Percentiles rank a stretch among this genome's conserved stretches.
These are phyloP conservation scores for Pythium scleroteichum DNA, from an alignment of 352 stramenopile genomes.

Conservation along the genomic window DNA sequence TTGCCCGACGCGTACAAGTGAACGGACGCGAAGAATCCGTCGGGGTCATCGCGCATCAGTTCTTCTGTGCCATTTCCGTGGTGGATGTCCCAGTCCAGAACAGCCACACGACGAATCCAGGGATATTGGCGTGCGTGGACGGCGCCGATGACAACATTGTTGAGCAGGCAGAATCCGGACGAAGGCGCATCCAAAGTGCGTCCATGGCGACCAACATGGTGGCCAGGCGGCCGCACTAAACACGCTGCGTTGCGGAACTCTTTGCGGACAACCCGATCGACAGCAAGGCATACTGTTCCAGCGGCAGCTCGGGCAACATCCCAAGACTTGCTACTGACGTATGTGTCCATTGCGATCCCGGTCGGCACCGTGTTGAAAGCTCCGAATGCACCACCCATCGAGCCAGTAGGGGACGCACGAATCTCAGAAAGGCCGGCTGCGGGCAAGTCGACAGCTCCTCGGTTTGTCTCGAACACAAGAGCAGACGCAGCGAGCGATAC, in stretches of 20 bases:
- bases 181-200: conserved; percentile 70
- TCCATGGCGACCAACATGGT: conserved; percentile 89
- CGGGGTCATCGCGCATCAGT: conserved; percentile 75
- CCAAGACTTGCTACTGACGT: conserved; percentile 85
- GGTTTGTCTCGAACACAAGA: conserved; percentile 82
- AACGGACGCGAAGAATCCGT: conserved; percentile 84
- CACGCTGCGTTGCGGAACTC: conserved; percentile 85
- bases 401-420: conserved; percentile 39
- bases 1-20: conserved; percentile 73
- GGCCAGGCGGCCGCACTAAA: conserved; percentile 89
- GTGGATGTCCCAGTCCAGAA: conserved; percentile 99
- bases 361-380: conserved; percentile 66
- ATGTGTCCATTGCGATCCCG: conserved; percentile 78
- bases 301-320: conserved; percentile 78
- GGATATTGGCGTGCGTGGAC: conserved; percentile 94
- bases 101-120: conserved; percentile 92
- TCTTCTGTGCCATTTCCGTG: conserved; percentile 98
- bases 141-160: conserved; percentile 98
- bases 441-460: conserved; percentile 50
- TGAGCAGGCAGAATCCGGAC: conserved; percentile 97
- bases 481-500: conserved; percentile 27
- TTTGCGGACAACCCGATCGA: conserved; percentile 79
- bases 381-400: conserved; percentile 69
- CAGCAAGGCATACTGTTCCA: conserved; percentile 75
- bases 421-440: conserved; percentile 33